Evolutionary conservation across 2,329 filamentous ascomycete genomes (phyloP).

Genomic region (Colletotrichum endophyticum): DNA sequence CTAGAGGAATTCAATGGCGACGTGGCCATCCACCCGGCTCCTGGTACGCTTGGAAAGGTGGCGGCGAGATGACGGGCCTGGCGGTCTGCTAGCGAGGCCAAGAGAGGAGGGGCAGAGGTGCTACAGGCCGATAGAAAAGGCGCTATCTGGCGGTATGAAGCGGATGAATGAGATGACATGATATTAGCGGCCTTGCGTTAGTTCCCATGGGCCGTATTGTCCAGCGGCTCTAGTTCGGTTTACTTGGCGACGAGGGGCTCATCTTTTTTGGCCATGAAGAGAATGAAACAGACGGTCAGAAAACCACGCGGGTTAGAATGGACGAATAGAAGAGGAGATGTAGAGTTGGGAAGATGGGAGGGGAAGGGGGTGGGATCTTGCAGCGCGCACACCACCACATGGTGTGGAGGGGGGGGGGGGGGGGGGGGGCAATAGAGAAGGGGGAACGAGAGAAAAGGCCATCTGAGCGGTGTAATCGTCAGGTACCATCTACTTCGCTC

Average conservation of each 20-base stretch:
- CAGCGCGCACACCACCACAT: not conserved
- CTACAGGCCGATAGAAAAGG: not conserved
- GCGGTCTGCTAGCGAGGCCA: not conserved
- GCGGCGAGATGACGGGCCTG: not conserved
- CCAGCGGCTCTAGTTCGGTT: not conserved
- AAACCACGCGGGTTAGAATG: not conserved
- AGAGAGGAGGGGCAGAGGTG: not conserved
- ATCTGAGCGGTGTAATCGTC: not conserved
- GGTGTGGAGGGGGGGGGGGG: not conserved
- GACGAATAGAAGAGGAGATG: not conserved
- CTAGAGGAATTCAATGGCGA: not conserved
- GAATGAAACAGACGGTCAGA: not conserved
- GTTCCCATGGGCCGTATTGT: not conserved
- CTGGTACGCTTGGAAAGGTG: not conserved
- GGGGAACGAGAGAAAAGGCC: not conserved
- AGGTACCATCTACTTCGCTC: constrained; percentile 7
- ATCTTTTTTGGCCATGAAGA: not conserved
- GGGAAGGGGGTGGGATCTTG: not conserved
- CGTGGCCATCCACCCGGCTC: not conserved
- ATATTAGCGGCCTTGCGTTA: not conserved
- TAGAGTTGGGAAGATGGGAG: not conserved
- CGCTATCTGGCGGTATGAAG: not conserved
- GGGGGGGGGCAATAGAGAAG: not conserved
- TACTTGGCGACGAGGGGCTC: not conserved
- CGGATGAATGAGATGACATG: not conserved